Percentiles rank a stretch among this genome's conserved stretches.
These are phyloP conservation scores for Teunomyces kruisii DNA, from an alignment of 805 yeast genomes.

Conservation along the genomic window DNA sequence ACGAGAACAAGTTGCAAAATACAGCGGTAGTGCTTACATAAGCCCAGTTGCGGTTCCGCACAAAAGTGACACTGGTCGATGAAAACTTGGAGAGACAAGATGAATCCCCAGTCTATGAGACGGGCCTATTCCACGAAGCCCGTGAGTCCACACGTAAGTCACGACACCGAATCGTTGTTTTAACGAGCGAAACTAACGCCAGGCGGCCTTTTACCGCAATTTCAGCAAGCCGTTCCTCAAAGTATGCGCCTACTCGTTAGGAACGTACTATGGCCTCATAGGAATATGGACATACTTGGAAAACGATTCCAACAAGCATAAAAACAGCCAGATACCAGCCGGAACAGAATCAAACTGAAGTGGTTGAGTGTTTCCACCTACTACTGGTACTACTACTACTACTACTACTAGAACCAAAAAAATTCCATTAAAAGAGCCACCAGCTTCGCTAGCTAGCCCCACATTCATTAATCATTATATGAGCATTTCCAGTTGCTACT, in stretches of 20 bases:
- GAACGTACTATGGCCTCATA: conserved; percentile 46
- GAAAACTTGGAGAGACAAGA: no score
- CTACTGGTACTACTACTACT: no score
- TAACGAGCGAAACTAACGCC: conserved; percentile 5
- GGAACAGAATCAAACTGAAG: no score
- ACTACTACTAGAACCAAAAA: no score
- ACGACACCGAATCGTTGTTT: background rate
- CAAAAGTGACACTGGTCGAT: no score
- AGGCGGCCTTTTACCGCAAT: conserved; percentile 42
- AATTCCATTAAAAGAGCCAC: no score
- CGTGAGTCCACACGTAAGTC: conserved; percentile 11
- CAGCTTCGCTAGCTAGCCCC: no score
- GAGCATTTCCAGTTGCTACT: conserved; percentile 4
- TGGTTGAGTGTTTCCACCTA: no score
- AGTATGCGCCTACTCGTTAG: conserved; percentile 43
- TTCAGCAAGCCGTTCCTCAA: conserved; percentile 48
- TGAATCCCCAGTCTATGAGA: background rate
- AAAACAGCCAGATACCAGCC: background rate
- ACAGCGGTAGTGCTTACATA: no score
- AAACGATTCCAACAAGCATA: background rate
- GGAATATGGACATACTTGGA: conserved; percentile 47
- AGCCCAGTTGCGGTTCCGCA: no score
- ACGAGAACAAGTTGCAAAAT: no score
- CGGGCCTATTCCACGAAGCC: background rate
- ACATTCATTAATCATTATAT: background rate